Evolutionary conservation across 2,329 filamentous ascomycete genomes (phyloP).

Genomic region (Zarea fungicola): DNA sequence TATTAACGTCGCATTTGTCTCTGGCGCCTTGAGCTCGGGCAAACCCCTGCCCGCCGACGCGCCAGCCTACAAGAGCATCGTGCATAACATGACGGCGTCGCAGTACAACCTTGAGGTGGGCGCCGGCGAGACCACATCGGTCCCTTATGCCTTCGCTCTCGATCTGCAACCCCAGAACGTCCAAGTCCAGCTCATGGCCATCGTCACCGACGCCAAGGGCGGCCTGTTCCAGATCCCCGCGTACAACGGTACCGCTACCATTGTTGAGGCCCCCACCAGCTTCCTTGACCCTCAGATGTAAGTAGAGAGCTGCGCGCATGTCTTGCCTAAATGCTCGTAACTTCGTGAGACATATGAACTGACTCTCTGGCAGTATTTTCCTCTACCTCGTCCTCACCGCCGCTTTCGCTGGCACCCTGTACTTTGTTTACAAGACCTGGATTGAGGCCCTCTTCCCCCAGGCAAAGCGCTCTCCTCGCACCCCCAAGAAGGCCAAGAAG

Average conservation of each 20-base stretch:
- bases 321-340: no score
- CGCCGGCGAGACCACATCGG: slow-evolving; percentile 67
- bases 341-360: neutral
- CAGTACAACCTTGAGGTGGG: slow-evolving; percentile 70
- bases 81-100: slow-evolving; percentile 80
- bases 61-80: slow-evolving; percentile 47
- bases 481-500: slow-evolving; percentile 62
- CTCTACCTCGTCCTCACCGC: slow-evolving; percentile 86
- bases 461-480: slow-evolving; percentile 62
- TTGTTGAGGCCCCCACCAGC: slow-evolving; percentile 87
- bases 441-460: slow-evolving; percentile 94
- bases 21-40: slow-evolving; percentile 63
- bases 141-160: slow-evolving; percentile 79
- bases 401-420: slow-evolving; percentile 73
- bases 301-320: slow-evolving; percentile 28
- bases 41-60: slow-evolving; percentile 42
- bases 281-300: slow-evolving; percentile 96
- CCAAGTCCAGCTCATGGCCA: slow-evolving; percentile 67
- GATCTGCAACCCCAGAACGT: slow-evolving; percentile 94
- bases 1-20: slow-evolving; percentile 70
- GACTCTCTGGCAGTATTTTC: slow-evolving; percentile 68
- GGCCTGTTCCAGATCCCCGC: slow-evolving; percentile 70
- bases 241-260: slow-evolving; percentile 75
- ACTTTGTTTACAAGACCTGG: slow-evolving; percentile 99
- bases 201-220: slow-evolving; percentile 63